These are phyloP conservation scores for Fremontodendron californicum DNA, from an alignment of 345 rosid species.

Conservation along the genomic window DNA sequence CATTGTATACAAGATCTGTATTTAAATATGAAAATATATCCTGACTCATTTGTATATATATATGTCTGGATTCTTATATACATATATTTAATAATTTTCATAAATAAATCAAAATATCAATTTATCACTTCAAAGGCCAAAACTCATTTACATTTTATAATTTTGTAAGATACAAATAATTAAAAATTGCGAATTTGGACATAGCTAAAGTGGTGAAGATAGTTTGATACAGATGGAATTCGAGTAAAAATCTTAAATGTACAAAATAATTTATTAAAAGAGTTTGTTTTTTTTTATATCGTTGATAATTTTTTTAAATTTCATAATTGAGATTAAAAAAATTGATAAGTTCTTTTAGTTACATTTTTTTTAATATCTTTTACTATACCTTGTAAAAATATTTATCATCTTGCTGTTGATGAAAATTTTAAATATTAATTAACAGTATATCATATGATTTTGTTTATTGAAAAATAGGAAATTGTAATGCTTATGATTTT, in stretches of 20 bases:
- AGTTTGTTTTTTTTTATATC: too few relatives aligned
- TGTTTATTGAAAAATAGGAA: too few relatives aligned
- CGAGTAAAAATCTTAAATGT: background rate
- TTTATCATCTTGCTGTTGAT: background rate
- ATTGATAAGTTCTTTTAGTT: too few relatives aligned
- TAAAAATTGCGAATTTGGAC: background rate
- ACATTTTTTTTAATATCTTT: too few relatives aligned
- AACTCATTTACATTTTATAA: background rate
- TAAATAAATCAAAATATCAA: background rate
- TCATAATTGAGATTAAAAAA: too few relatives aligned
- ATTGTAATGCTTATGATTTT: background rate
- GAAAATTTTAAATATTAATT: background rate
- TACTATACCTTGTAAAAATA: too few relatives aligned
- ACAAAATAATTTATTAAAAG: too few relatives aligned
- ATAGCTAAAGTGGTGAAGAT: background rate
- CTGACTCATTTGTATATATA: background rate
- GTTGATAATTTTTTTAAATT: too few relatives aligned
- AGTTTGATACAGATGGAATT: background rate
- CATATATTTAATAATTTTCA: background rate
- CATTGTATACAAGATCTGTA: slow-evolving; percentile 19
- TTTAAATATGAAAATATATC: slow-evolving; percentile 22
- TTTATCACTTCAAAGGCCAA: background rate
- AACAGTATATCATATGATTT: too few relatives aligned
- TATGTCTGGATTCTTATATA: background rate
- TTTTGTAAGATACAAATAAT: background rate